Base-by-base conservation (phyloP, 805 yeast genomes). In the Starmerella potacharoeniae region DNA sequence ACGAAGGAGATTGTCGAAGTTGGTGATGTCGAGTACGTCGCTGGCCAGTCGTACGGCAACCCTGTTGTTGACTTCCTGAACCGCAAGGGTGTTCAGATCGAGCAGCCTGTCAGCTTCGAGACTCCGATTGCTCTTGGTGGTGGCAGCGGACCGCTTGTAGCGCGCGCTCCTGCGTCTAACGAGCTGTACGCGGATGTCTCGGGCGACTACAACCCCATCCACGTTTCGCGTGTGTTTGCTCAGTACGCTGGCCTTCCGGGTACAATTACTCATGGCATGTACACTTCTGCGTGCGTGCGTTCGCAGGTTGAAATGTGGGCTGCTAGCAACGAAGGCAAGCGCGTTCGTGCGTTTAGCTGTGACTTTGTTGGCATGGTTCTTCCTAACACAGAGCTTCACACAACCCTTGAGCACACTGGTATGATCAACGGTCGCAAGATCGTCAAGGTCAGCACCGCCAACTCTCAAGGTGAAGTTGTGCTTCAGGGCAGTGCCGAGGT, bases 391-490 rank as follows among this genome's bases (percentile, higher is more conserved):
- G 82, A 79, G 60, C 79, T 93, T 66, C 82, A 83, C 61, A 89
- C 97, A 42, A 81, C 83, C 60, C 79, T 93, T 64, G 95, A 90
- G 73, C 98, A 95, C 68, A 80, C 87, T 71, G 98, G 97, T 75
- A 93, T 93, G 99, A 88, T 93, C 68, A 93, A 91, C 66, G 99
- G 99, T 70, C 87, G 99, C 75, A 95, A 93, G 82, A 84, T 93
- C 68, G 81, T 93, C 69, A 87, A 86, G 77, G 88, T 93, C 63
- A 93, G 85, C 73, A 84, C 96, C 59, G 79, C 78, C 73, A 89
- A 89, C 72, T 80, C 80, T 62, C 88, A 84, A 65, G 84, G 91
- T 56, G 90, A 81, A 56, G 54, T 55, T 41, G 98, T 93, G 22
- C 77, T 93, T 65, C 71, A 78, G 53, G 99, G 97, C 74, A 95